Evolutionary conservation across 2,329 filamentous ascomycete genomes (phyloP), one percentile per base, ranked within the genome.

Genomic region (Botrytis sinoallii): DNA sequence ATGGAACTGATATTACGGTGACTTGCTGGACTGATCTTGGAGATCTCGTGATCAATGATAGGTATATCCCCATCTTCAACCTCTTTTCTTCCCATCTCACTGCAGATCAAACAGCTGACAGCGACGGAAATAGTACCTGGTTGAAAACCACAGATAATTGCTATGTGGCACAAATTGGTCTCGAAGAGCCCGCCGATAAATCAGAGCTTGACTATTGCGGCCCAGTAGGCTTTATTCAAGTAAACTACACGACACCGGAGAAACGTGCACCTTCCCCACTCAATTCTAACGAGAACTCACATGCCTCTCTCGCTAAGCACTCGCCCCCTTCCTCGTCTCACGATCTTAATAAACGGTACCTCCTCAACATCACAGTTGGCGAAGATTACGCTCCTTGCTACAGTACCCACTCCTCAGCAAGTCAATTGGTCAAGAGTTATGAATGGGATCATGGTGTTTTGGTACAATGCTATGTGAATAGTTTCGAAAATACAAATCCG

Each of bases 21-120:
- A 77, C 76, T 10, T 78, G 77, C 61, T 78, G 75, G 73, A 77
- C 77, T 35, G 66, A 74, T 42, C 29, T 65, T 7, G 77, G 76
- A 22, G 67, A 55, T 20, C 38, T 67, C 2, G 73, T 77, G 1
- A 70, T 76, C 29, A 74, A 73, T 46, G 74, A 76, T 61, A 72
- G 67, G 76, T 76, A 75, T 40, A 67, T 32, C 20, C 38, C 7
- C 44, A 3, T n/a, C 10, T 42, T 40, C 59, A 14, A 22, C 4
- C 0, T 9, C n/a, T 22, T 6, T 3, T 6, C 32, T 22, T 25
- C 32, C 4, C 2, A 59, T 4, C 20, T 22, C 20, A 20, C 46
- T 16, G 10, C 9, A 32, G 4, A 7, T 38, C 8, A 68, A 7
- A 9, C 6, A 25, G 48, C 73, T 76, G 40, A 76, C 35, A 65